These are phyloP conservation scores for Neurospora discreta DNA, from an alignment of 495 filamentous ascomycete genomes.

Conservation along the genomic window DNA sequence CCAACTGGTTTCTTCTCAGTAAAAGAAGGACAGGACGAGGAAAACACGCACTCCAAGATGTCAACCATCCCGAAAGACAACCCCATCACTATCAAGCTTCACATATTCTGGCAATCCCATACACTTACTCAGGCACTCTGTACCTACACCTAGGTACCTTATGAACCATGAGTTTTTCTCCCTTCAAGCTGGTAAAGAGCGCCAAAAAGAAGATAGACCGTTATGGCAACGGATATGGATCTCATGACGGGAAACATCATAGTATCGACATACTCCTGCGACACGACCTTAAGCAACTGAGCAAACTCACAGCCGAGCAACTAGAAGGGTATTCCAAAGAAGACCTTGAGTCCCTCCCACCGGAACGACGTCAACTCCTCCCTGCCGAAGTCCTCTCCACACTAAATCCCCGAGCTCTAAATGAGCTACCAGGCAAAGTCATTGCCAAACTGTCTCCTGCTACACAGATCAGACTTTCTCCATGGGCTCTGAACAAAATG, in stretches of 20 bases:
- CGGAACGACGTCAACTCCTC: background rate
- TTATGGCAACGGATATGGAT: background rate
- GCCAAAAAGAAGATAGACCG: background rate
- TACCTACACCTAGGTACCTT: no score
- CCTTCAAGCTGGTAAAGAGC: background rate
- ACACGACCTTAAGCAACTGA: background rate
- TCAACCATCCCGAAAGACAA: background rate
- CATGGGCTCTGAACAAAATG: background rate
- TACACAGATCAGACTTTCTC: background rate
- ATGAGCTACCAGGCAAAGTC: background rate
- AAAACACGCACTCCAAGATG: background rate
- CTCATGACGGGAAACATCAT: background rate
- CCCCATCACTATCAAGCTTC: background rate
- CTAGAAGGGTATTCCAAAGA: background rate
- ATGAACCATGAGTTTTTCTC: background rate
- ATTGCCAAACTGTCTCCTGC: background rate
- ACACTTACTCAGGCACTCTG: background rate
- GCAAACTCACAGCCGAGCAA: background rate
- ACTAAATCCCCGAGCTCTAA: background rate
- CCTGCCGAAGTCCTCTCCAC: background rate
- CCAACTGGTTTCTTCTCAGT: background rate
- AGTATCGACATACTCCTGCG: background rate
- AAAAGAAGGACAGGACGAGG: background rate
- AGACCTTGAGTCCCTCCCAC: background rate
- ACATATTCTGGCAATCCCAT: background rate